Evolutionary conservation across 257 asterid genomes (phyloP).

Genomic region (Solanum pimpinellifolium): DNA sequence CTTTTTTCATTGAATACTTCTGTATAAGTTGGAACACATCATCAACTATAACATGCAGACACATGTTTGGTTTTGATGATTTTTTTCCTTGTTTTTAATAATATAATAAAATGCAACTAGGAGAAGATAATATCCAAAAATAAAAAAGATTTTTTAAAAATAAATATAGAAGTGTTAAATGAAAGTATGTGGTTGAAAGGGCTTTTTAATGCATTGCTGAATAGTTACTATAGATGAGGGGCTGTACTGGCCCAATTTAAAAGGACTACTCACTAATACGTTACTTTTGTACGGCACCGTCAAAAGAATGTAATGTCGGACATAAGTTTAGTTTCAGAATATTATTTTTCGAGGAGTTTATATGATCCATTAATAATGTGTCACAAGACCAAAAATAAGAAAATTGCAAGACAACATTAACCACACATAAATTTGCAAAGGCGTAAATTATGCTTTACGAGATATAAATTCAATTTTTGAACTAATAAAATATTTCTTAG

Average conservation of each 20-base stretch:
- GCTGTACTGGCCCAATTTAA: neutral
- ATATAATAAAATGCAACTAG: neutral
- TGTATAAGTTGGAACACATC: neutral
- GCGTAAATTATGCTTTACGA: neutral
- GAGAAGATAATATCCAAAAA: neutral
- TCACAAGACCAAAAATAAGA: neutral
- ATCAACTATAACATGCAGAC: neutral
- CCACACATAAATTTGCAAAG: neutral
- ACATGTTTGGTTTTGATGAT: neutral
- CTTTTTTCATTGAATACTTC: neutral
- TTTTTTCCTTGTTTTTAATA: neutral
- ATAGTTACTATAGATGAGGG: neutral
- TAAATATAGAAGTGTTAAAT: neutral
- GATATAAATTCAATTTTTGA: accelerated
- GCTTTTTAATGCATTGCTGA: neutral
- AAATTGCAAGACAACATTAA: neutral
- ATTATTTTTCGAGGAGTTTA: neutral
- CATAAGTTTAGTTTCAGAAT: neutral
- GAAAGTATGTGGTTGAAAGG: neutral
- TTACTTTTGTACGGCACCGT: neutral
- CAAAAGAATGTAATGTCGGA: neutral
- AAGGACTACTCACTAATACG: neutral
- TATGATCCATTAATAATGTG: neutral
- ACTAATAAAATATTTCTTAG: neutral
- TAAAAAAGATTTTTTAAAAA: neutral